Base-by-base conservation (phyloP, 495 filamentous ascomycete species). In the Pseudomonodictys pantanalensis region DNA sequence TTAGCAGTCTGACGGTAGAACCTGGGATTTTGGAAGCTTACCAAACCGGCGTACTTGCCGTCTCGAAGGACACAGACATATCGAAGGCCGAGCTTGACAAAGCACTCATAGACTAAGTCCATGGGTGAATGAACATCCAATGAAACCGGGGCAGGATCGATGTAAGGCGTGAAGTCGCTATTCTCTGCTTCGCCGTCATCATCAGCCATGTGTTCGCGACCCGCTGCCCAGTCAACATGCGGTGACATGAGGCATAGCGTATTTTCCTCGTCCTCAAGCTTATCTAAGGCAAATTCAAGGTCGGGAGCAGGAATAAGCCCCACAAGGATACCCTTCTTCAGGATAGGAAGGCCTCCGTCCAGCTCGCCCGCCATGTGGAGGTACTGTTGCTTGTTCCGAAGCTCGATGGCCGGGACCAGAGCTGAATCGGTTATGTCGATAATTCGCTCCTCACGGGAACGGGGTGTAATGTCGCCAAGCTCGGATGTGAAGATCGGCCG, bases 21-120 rank as follows among this genome's bases (percentile, higher is more conserved):
- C 18, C 30, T 22, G 26, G 0, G 23, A 28, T 15, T n/a, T 12
- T 29, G 42, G 25, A 23, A 70, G 12, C 83, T 75, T 71, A 95
- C 89, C 76, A 98, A 79, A 52, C 93, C 93, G 1, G 89, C 89
- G 74, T 89, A 97, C 32, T 83, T 80, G 20, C 93, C 93, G 67
- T 95, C 83, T 35, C 77, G 81, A 23, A 95, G 72, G 18, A 96
- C 91, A 73, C 93, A 97, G 41, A 98, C 85, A 72, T 97, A 97
- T 54, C 93, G 79, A 58, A 98, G 71, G 1, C 93, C 93, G 17
- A 98, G 76, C 72, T 98, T 98, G 41, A 90, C 90, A 74, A 97
- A 98, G 66, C 90, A 95, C 69, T 98, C 92, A 63, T 96, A 97
- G 35, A 96, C 93, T 49, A 97, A 71, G 71, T 98, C 92, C 79